Base-by-base conservation (phyloP, 257 asterid genomes). In the Fraxinus americana region DNA sequence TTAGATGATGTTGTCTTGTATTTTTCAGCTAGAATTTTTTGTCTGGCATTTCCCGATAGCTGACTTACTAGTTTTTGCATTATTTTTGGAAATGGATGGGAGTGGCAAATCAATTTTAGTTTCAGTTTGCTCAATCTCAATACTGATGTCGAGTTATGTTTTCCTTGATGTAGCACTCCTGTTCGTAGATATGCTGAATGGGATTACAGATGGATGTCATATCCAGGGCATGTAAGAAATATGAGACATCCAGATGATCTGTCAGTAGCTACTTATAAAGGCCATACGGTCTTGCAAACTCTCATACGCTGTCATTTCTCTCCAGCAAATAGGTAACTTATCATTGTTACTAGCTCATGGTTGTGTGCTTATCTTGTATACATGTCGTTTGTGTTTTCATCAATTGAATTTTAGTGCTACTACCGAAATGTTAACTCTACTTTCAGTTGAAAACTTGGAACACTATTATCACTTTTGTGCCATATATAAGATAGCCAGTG, bases 261-360 rank as follows among this genome's bases (percentile, higher is more conserved):
- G 50, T 95, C 99, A 73, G 72, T 95, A 86, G 85, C 92, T 81
- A 95, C 99, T 19, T 95, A 93, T 78, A 89, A 77, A 88, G 98
- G 99, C 77, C 99, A 95, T 68, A 35, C 85, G 7, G 99, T 95
- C 54, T 82, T 95, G 84, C 94, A 88, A 74, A 95, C 99, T 81
- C 98, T 93, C 73, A 87, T 95, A 67, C 99, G 97, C 23, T 90
- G 98, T 77, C 92, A 95, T 85, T 95, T 95, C 90, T 95, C 99
- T 41, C 99, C 99, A 7, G 89, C 89, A 8, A 81, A 81, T 74
- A 95, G 98, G 98, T 95, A 86, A 80, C 70, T 73, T 66, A 11
- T 39, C 48, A 35, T 70, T 17, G 25, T 72, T 13, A 19, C 27
- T 48, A 52, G 52, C 27, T 54, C 39, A n/a, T 5, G 32, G 17